Evolutionary conservation across 2,329 filamentous ascomycete species (phyloP), one percentile per base, ranked within the genome.

Genomic region (Aspergillus jensenii): DNA sequence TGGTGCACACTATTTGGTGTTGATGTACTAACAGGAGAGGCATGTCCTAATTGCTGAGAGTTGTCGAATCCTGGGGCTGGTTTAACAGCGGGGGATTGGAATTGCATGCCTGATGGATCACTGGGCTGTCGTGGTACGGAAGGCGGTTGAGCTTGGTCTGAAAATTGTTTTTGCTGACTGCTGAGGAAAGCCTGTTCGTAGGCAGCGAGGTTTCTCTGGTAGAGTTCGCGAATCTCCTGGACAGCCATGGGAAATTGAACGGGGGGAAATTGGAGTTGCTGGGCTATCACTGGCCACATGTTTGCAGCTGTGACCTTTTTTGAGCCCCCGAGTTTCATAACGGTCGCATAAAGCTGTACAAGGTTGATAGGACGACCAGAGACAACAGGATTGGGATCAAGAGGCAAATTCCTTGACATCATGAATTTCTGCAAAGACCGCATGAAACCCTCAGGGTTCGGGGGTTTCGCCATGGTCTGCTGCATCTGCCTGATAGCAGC

Each of bases 401-500:
- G 81, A 0, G 87, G 88, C 17, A 91, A 79, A 33, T 87, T 86
- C 59, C 89, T 87, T 48, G 86, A 82, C 59, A 84, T 84, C 88
- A 96, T 96, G 62, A 96, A 90, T n/a, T 82, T 78, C 19, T 85
- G 83, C 7, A 98, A 79, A 40, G 87, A 89, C 68, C 91, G 90
- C 74, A 96, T 81, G 62, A 93, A 92, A 33, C 82, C 82, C 60
- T 92, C 89, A 0, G 85, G 85, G 37, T 74, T 77, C 70, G 66
- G 68, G 1, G 74, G 72, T 55, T 77, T 78, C 4, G 68, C 55
- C 67, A 76, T 74, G 65, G 69, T 73, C 56, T 76, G 76, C 56
- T 80, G 78, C 62, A 77, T 73, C 61, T 81, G 79, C 51, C 86
- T 84, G 44, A 83, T 69, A 7, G 73, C 72, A n/a, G 72, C 75